Conservation (phyloP, 768 basidiomycete genomes). For the Macrocybe gigantea region DNA sequence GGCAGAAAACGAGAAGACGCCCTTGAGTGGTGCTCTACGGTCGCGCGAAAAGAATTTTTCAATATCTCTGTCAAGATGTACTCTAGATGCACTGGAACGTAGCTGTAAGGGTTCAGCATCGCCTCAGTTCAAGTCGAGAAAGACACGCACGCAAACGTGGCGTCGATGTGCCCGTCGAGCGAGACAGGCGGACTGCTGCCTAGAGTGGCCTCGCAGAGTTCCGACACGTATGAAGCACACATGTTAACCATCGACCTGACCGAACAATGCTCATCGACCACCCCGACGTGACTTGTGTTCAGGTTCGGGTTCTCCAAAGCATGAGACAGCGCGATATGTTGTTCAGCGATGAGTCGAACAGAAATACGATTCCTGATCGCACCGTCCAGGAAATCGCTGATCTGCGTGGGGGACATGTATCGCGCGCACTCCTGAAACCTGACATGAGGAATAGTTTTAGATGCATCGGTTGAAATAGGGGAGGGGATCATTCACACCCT, state of each 20-base stretch:
- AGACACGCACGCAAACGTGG: conserved; percentile 72
- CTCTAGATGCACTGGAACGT: conserved; percentile 86
- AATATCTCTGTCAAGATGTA: conserved; percentile 88
- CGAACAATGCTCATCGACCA: conserved; percentile 70
- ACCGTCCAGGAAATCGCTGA: conserved; percentile 75
- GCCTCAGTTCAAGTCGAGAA: not conserved
- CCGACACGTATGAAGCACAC: conserved; percentile 79
- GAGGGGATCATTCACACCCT: conserved; percentile 41
- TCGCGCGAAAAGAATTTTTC: conserved; percentile 89
- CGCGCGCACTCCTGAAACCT: conserved; percentile 84
- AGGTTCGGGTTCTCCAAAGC: conserved; percentile 42
- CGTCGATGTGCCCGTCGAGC: conserved; percentile 65
- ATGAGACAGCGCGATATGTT: conserved; percentile 81
- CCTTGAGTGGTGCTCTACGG: conserved; percentile 67
- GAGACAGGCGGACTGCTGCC: conserved; percentile 62
- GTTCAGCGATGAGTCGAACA: conserved; percentile 84
- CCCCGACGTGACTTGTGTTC: conserved; percentile 48
- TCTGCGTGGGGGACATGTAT: conserved; percentile 79
- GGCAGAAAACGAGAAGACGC: conserved; percentile 37
- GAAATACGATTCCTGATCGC: conserved; percentile 86
- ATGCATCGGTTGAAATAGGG: conserved; percentile 5
- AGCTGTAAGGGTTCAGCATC: conserved; percentile 37
- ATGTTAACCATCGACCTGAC: conserved; percentile 69
- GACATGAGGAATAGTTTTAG: conserved; percentile 1
- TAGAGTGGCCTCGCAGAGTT: conserved; percentile 80